A percentile compares a stretch with the other conserved stretches of the same genome.
These are phyloP conservation scores for Cercospora brassicicola DNA, from an alignment of 2,329 filamentous ascomycete species.

Conservation along the genomic window DNA sequence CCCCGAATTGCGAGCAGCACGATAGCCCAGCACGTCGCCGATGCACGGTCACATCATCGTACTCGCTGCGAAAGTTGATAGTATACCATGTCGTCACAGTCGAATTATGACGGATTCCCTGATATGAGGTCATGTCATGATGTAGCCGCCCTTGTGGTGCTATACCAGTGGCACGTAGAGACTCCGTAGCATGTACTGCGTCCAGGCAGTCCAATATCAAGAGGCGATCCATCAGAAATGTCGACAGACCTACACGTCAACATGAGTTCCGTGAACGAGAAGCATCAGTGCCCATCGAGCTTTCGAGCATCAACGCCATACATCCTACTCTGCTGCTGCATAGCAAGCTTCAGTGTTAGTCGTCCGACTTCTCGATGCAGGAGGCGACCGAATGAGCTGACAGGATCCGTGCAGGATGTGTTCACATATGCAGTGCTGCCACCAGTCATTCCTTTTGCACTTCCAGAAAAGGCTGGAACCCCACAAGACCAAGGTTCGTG, in stretches of 20 bases:
- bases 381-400: neutral
- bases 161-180: neutral
- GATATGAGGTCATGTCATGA: neutral
- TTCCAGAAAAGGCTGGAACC: neutral
- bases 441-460: constrained; percentile 5
- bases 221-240: neutral
- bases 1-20: neutral
- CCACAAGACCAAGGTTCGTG: constrained; percentile 7
- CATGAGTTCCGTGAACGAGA: neutral
- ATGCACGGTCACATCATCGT: neutral
- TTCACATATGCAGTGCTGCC: constrained; percentile 8
- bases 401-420: constrained; percentile 1
- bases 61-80: neutral
- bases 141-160: neutral
- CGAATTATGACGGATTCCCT: neutral
- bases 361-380: neutral
- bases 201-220: neutral
- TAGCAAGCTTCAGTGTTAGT: neutral
- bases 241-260: neutral
- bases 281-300: neutral
- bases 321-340: neutral
- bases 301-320: neutral
- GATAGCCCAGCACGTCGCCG: neutral
- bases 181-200: neutral
- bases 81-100: neutral